These are phyloP conservation scores for Fusarium sp. DNA, from an alignment of 2,329 filamentous ascomycete genomes.

Conservation along the genomic window DNA sequence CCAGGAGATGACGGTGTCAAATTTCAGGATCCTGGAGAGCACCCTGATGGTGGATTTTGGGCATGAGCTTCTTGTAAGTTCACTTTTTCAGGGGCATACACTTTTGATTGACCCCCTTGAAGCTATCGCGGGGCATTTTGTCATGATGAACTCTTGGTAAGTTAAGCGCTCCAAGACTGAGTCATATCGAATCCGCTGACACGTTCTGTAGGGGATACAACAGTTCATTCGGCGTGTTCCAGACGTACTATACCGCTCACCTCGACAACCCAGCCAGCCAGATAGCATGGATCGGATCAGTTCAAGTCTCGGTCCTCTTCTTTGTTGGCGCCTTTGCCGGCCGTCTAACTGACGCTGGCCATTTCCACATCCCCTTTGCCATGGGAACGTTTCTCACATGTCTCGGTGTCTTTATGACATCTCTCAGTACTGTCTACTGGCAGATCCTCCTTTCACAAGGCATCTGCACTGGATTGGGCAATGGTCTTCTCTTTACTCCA, in stretches of 20 bases:
- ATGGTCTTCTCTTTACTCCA: neutral
- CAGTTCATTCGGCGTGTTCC: neutral
- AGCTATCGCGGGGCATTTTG: neutral
- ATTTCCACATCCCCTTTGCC: neutral
- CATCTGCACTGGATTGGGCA: neutral
- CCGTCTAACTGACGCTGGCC: neutral
- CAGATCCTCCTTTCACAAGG: neutral
- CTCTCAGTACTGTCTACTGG: neutral
- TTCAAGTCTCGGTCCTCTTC: neutral
- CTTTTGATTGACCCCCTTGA: neutral
- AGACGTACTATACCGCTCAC: neutral
- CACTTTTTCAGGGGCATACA: fast-evolving
- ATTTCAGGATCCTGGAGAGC: neutral
- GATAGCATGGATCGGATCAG: neutral
- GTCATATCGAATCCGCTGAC: fast-evolving
- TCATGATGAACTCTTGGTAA: neutral
- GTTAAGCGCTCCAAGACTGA: fast-evolving
- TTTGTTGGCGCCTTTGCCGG: neutral
- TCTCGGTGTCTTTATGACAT: neutral
- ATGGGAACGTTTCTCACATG: neutral
- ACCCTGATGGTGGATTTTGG: neutral
- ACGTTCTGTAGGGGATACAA: neutral
- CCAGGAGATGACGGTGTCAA: neutral
- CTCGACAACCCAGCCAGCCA: neutral
- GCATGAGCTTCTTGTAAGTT: neutral